Evolutionary conservation across 495 filamentous ascomycete species (phyloP), one percentile per base, ranked within the genome.

Genomic region (Aspergillus carlsbadensis): DNA sequence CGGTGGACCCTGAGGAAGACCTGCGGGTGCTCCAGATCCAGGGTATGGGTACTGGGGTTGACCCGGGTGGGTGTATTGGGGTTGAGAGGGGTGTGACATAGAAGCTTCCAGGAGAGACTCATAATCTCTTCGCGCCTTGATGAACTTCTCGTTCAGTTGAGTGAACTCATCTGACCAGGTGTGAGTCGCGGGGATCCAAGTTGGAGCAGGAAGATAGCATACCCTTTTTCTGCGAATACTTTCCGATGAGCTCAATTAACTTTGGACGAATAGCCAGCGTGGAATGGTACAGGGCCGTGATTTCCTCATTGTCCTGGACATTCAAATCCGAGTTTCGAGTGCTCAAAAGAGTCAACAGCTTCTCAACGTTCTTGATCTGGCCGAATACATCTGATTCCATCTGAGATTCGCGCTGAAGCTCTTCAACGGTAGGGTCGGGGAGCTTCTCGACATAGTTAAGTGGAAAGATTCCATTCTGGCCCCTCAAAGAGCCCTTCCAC

Each of bases 161-260:
- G 93, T 96, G 66, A 98, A 97, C 66, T 98, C 94, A 73, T 98
- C 92, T 96, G 59, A 8, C 49, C 14, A 29, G 10, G 15, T 29
- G 37, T 75, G 15, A 72, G 66, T 52, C 4, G 13, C 10, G 51
- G 31, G n/a, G 10, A 36, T 36, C 13, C 35, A 47, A 1, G 18
- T n/a, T 43, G 11, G 24, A 0, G 52, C 37, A 13, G 18, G 5
- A 13, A 4, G 11, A 11, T 18, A 5, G 44, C 65, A 53, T 78
- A 94, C 92, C 94, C 74, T 98, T 98, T 84, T 96, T 98, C 67
- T 98, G 94, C 13, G 94, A 96, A 63, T 98, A 98, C 74, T 98
- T 98, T 50, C 95, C 94, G 72, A 98, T 98, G 42, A 98, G 73
- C 73, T 98, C 96, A 66, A 98, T 98, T 31, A 98, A 79, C 73